A percentile compares a stretch with the other conserved stretches of the same genome.
These are phyloP conservation scores for Viola pubescens DNA, from an alignment of 441 rosid species.

Conservation along the genomic window DNA sequence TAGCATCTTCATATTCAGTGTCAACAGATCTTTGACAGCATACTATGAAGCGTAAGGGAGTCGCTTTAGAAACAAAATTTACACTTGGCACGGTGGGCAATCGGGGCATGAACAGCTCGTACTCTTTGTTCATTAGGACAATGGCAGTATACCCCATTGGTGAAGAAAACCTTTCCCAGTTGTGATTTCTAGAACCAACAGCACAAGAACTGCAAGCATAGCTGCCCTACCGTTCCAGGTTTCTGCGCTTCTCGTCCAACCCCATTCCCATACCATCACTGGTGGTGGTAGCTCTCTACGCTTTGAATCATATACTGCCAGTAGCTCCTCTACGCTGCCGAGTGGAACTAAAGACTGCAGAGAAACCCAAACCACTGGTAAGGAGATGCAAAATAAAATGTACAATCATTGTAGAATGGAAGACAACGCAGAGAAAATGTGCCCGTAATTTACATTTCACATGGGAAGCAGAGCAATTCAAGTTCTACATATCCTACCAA, in stretches of 20 bases:
- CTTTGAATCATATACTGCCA: constrained; percentile 86
- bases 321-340: constrained; percentile 82
- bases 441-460: neutral
- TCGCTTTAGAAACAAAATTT: constrained; percentile 15
- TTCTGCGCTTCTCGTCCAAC: constrained; percentile 98
- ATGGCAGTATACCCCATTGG: constrained; percentile 82
- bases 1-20: neutral
- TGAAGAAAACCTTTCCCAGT: constrained; percentile 93
- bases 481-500: neutral
- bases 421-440: no score
- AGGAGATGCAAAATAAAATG: neutral
- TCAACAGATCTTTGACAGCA: no score
- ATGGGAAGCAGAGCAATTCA: neutral
- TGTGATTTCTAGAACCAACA: constrained; percentile 78
- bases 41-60: neutral
- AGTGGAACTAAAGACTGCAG: constrained; percentile 90
- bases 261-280: constrained; percentile 97
- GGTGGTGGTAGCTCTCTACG: constrained; percentile 86
- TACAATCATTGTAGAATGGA: no score
- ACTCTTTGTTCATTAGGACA: constrained; percentile 28
- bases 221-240: constrained; percentile 99
- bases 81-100: neutral
- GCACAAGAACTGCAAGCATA: constrained; percentile 88
- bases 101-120: no score
- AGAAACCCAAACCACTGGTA: constrained; percentile 9